A percentile compares a stretch with the other conserved stretches of the same genome.
Evolutionary conservation across 1,284 basidiomycete genomes (phyloP).

Genomic region (Cutaneotrichosporon mucoides): DNA sequence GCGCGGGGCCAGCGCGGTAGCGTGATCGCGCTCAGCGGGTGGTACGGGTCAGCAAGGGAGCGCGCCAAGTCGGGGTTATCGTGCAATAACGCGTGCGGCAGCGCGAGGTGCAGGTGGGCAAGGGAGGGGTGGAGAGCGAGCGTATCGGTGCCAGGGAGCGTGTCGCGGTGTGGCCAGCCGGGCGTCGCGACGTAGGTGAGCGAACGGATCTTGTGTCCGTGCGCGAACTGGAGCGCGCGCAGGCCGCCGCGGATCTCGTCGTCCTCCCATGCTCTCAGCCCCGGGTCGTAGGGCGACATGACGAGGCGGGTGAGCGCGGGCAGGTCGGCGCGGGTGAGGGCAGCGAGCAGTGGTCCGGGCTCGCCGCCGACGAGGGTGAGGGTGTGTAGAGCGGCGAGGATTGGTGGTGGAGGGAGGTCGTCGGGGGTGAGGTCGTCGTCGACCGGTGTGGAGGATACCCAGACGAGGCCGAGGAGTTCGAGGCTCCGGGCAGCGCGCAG

Average conservation of each 20-base stretch:
- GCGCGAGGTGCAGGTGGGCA: conserved; percentile 32
- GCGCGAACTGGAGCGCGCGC: conserved; percentile 63
- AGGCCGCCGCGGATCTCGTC: conserved; percentile 31
- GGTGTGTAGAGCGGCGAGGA: conserved; percentile 59
- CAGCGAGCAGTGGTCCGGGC: conserved; percentile 60
- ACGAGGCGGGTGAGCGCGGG: conserved; percentile 63
- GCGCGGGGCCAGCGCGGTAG: conserved; percentile 53
- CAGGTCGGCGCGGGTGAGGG: conserved; percentile 60
- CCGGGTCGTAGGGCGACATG: conserved; percentile 52
- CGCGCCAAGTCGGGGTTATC: conserved; percentile 10
- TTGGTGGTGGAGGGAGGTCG: neutral
- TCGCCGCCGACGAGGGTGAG: conserved; percentile 65
- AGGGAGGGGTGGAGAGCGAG: conserved; percentile 40
- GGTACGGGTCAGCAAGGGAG: conserved; percentile 16
- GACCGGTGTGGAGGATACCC: conserved; percentile 52
- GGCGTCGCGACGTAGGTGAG: conserved; percentile 57
- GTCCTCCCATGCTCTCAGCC: conserved; percentile 6
- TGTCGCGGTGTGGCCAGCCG: conserved; percentile 63
- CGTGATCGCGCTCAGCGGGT: conserved; percentile 62
- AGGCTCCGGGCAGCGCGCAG: conserved; percentile 59
- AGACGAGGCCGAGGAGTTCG: conserved; percentile 62
- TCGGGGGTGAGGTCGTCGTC: conserved; percentile 3
- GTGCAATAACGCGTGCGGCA: conserved; percentile 33
- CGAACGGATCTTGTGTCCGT: conserved; percentile 61
- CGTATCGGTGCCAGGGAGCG: conserved; percentile 58